Base-by-base conservation (phyloP, 1,284 basidiomycete genomes). In the Rhizopogon hawkerae region DNA sequence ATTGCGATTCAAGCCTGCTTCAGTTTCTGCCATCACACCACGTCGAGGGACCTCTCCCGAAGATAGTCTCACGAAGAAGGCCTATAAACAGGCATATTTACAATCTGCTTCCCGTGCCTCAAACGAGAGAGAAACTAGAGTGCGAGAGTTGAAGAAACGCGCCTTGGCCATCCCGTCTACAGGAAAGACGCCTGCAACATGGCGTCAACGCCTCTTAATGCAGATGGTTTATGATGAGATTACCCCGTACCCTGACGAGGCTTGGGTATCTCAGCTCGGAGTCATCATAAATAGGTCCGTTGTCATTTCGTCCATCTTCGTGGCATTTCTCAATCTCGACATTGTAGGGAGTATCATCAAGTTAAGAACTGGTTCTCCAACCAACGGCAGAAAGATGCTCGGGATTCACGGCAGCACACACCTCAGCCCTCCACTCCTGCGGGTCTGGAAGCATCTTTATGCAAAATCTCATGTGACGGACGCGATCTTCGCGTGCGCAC, bases 301-400 rank as follows among this genome's bases (percentile, higher is more conserved):
- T 52, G 31, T 38, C 18, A 23, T 23, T 16, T 24, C n/a, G 35
- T 31, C 46, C 16, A 37, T 42, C 5, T 3, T n/a, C 39, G 18
- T 4, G 7, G 42, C 33, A 38, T 51, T 38, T 50, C 35, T 46
- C 41, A 52, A 58, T 51, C 39, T 61, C 49, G 35, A 13, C 48
- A 47, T 45, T 48, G 38, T 55, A 79, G 78, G 55, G 71, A 77
- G 38, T 74, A 74, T 53, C 72, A 72, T 53, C 77, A 79, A 62
- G 72, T 80, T 47, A 78, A 77, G 60, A 78, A 78, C 55, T 80
- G 78, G 77, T 80, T 79, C 54, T 76, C 75, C 8, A 79, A 79
- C 60, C 71, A 77, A 60, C 69, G 77, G 35, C 78, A 76, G 59
- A 76, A 77, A 61, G 53, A 64, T 66, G 54, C 63, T 56, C 56